These are phyloP conservation scores for Dictyostelium intermedium DNA, from an alignment of 78 protist genomes.

Conservation along the genomic window DNA sequence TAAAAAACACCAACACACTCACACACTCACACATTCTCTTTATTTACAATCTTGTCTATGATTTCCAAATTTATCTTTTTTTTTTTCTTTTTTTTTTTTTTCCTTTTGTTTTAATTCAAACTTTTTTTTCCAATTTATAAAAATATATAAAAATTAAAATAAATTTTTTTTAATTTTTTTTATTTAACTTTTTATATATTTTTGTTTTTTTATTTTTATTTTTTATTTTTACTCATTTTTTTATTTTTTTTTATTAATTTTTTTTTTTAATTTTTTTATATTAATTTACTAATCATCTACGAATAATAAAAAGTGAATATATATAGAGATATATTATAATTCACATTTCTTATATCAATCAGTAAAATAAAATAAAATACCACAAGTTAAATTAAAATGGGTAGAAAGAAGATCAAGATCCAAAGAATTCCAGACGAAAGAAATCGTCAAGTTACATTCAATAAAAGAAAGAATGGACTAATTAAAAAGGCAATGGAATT, in stretches of 20 bases:
- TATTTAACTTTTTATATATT: too few relatives aligned
- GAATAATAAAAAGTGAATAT: too few relatives aligned
- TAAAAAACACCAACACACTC: not conserved
- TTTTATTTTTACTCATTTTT: too few relatives aligned
- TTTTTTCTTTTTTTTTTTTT: too few relatives aligned
- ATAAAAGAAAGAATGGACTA: constrained; percentile 91
- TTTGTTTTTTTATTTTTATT: too few relatives aligned
- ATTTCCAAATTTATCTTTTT: not conserved
- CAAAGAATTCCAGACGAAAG: constrained; percentile 81
- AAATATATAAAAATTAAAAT: too few relatives aligned
- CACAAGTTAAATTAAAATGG: constrained; percentile 55
- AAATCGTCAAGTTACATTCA: constrained; percentile 86
- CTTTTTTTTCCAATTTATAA: not conserved
- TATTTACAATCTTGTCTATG: not conserved
- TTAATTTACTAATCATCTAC: not conserved
- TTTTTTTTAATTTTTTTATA: too few relatives aligned
- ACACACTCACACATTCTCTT: not conserved
- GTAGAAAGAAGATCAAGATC: constrained; percentile 84
- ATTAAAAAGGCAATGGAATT: constrained; percentile 94
- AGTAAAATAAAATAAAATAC: too few relatives aligned
- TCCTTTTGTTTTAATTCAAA: too few relatives aligned
- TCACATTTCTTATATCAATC: not conserved
- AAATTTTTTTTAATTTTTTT: too few relatives aligned
- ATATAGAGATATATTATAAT: not conserved
- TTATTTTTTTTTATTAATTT: too few relatives aligned